Base-by-base conservation (phyloP, 768 basidiomycete species). In the Kwoniella botswanensis region DNA sequence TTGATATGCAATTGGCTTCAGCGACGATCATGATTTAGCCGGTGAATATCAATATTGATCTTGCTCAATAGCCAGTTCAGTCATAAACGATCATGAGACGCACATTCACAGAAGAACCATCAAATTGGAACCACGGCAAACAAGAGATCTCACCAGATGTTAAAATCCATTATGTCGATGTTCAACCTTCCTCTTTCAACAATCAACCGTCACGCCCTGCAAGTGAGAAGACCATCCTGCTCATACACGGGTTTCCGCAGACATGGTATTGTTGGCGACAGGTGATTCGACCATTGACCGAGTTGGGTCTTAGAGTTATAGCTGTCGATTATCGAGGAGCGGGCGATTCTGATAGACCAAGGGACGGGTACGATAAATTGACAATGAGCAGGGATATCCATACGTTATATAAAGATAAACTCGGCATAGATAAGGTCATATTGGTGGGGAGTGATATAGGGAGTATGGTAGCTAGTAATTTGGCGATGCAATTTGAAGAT, bases 361-460 rank as follows among this genome's bases (percentile, higher is more conserved):
- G 65, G 21, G 57, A 22, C 6, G 74, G 72, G 17, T 78, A 70
- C 55, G 70, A 70, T 59, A 78, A 78, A 70, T 62, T 60, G 43
- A 72, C 70, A 1, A 76, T 79, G 73, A 70, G 68, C 7, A 67
- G 46, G 35, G 78, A 79, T 62, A 24, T 79, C 17, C 63, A 68
- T 52, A 56, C 56, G 1, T 55, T 79, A 18, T 56, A 68, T 56
- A 67, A 65, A 52, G 75, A 79, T 22, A 50, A 69, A 13, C 50
- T 75, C 3, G 68, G 68, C 2, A 44, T 79, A 18, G 50, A 72
- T 24, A 75, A 74, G 63, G 67, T 62, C 15, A 59, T 71, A 21
- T 69, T 76, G 1, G 50, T 73, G 15, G 78, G 78, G 26, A 63
- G 72, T 53, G 78, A 79, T 66, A 79, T 79, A 42, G 78, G 78